A percentile compares a stretch with the other conserved stretches of the same genome.
Evolutionary conservation across 495 filamentous ascomycete genomes (phyloP).

Genomic region (Tuber indicum): DNA sequence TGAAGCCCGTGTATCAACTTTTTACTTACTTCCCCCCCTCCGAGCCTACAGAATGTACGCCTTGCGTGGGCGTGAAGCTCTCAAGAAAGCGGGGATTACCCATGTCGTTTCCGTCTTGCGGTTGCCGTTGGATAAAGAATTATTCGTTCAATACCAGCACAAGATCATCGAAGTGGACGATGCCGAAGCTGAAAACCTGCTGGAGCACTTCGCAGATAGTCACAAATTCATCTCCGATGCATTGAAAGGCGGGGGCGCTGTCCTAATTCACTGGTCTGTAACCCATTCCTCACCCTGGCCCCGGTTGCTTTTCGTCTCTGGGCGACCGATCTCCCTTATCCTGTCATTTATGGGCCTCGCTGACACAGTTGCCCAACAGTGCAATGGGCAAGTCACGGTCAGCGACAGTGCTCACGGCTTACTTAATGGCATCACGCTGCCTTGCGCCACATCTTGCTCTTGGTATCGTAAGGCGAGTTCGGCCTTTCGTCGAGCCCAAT

Average conservation of each 20-base stretch:
- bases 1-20: conserved; percentile 18
- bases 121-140: conserved; percentile 51
- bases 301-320: neutral
- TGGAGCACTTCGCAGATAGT: conserved; percentile 68
- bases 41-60: conserved; percentile 59
- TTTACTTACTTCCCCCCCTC: conserved; percentile 15
- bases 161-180: conserved; percentile 79
- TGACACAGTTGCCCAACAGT: conserved; percentile 50
- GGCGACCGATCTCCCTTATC: conserved; percentile 3
- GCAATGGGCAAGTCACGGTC: conserved; percentile 96
- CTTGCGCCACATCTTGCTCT: conserved; percentile 58
- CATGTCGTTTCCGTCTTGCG: conserved; percentile 81
- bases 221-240: conserved; percentile 77
- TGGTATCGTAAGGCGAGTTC: conserved; percentile 54
- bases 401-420: conserved; percentile 74
- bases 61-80: conserved; percentile 58
- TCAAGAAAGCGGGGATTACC: conserved; percentile 70
- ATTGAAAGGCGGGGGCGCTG: conserved; percentile 58
- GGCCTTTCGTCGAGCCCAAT: conserved; percentile 77
- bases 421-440: conserved; percentile 60
- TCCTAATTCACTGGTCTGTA: conserved; percentile 68
- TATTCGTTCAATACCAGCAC: conserved; percentile 59
- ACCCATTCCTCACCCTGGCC: conserved; percentile 10
- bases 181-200: conserved; percentile 73
- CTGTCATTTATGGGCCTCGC: conserved; percentile 3